Evolutionary conservation across 2,329 filamentous ascomycete species (phyloP).

Genomic region (Claviceps arundinis): DNA sequence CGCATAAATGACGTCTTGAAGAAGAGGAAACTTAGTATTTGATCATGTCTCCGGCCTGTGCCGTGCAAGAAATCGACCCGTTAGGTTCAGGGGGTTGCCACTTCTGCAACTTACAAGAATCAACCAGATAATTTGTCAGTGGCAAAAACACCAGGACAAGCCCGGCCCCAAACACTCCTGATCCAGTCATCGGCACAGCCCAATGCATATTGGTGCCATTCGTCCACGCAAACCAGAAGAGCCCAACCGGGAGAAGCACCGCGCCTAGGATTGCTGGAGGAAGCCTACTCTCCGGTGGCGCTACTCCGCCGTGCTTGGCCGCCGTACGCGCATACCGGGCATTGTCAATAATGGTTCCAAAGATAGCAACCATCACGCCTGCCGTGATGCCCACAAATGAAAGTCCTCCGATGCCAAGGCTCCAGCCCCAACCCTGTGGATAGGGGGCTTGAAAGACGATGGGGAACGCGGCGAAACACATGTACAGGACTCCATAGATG

Average conservation of each 20-base stretch:
- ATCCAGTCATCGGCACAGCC: constrained; percentile 34
- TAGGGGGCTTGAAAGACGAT: constrained; percentile 43
- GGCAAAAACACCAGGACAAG: constrained; percentile 53
- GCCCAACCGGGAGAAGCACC: constrained; percentile 42
- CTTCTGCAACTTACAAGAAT: constrained; percentile 30
- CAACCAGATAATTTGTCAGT: constrained; percentile 54
- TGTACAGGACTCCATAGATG: constrained; percentile 40
- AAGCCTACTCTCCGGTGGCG: constrained; percentile 50
- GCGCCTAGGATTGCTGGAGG: constrained; percentile 47
- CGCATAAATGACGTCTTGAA: constrained; percentile 54
- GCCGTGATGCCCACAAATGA: constrained; percentile 52
- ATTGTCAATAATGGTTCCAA: constrained; percentile 39
- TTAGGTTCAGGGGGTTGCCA: too few species aligned
- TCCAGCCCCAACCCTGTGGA: constrained; percentile 37
- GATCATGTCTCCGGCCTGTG: neutral
- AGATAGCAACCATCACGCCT: constrained; percentile 45
- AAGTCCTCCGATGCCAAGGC: constrained; percentile 42
- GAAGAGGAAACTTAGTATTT: neutral
- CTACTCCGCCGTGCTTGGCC: constrained; percentile 36
- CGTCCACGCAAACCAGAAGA: constrained; percentile 57
- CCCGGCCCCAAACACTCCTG: constrained; percentile 39
- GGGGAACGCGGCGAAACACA: constrained; percentile 41
- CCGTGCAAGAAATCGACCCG: too few species aligned
- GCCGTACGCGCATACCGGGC: constrained; percentile 35
- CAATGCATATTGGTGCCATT: constrained; percentile 43